A percentile compares a stretch with the other conserved stretches of the same genome.
Conservation (phyloP, 1,139 yeast species). For the Saccharomyces pastorianus region DNA sequence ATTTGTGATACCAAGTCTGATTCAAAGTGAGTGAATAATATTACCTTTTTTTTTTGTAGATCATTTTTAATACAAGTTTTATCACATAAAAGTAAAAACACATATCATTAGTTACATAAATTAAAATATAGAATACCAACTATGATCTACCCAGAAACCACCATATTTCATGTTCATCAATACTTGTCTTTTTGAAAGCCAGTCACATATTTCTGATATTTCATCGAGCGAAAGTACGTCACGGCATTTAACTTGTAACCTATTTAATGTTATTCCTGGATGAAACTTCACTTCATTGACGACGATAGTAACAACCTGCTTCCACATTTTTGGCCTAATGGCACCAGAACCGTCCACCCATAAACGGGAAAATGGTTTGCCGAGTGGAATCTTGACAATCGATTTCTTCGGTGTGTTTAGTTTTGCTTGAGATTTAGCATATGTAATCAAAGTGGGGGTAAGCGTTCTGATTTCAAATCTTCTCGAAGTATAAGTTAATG, state of each 20-base stretch:
- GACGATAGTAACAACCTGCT: slow-evolving; percentile 42
- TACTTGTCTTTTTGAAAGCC: slow-evolving; percentile 46
- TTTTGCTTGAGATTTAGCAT: neutral
- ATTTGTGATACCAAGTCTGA: slow-evolving; percentile 9
- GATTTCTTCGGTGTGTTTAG: neutral
- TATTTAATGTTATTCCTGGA: slow-evolving; percentile 53
- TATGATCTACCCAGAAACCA: slow-evolving; percentile 44
- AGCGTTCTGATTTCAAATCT: slow-evolving; percentile 26
- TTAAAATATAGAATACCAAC: slow-evolving; percentile 42
- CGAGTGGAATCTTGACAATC: slow-evolving; percentile 39
- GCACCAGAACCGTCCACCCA: slow-evolving; percentile 68
- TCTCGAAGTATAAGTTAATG: slow-evolving; percentile 28
- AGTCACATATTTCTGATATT: slow-evolving; percentile 42
- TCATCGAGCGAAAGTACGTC: slow-evolving; percentile 43
- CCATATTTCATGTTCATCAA: slow-evolving; percentile 35
- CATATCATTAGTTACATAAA: neutral
- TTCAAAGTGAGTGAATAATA: neutral
- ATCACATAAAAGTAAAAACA: neutral
- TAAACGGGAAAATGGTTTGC: slow-evolving; percentile 54
- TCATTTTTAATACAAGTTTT: neutral
- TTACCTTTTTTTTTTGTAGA: neutral
- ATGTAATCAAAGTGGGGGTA: slow-evolving; percentile 26
- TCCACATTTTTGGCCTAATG: slow-evolving; percentile 55
- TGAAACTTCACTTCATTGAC: slow-evolving; percentile 46
- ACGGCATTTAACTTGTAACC: slow-evolving; percentile 36